A percentile compares a stretch with the other conserved stretches of the same genome.
Evolutionary conservation across 78 protist species (phyloP).

Genomic region (Dictyostelium purpureum): DNA sequence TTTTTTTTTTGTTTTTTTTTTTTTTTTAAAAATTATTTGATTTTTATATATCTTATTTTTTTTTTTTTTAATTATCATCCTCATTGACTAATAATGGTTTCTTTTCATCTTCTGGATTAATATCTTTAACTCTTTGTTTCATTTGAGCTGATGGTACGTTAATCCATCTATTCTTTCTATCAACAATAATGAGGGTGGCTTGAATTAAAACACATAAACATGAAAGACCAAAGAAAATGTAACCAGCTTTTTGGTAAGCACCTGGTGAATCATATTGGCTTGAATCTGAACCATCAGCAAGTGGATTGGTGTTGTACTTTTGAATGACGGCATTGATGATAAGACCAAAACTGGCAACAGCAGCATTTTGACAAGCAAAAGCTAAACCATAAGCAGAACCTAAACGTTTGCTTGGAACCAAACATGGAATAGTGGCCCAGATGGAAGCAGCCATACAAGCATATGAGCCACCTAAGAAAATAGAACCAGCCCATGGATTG

Average conservation of each 20-base stretch:
- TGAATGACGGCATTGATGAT: slow-evolving; percentile 31
- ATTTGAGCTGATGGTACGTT: slow-evolving; percentile 51
- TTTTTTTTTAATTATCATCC: not conserved
- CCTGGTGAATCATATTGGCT: not conserved
- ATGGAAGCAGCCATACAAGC: slow-evolving; percentile 67
- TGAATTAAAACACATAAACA: slow-evolving; percentile 6
- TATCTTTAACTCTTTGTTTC: slow-evolving; percentile 27
- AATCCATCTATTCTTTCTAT: slow-evolving; percentile 16
- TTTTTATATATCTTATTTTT: too few relatives aligned
- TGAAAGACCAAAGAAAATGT: slow-evolving; percentile 22
- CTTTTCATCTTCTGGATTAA: not conserved
- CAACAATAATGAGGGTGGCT: not conserved
- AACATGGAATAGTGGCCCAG: slow-evolving; percentile 66
- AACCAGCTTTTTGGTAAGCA: not conserved
- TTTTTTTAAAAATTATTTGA: too few relatives aligned
- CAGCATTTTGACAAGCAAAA: slow-evolving; percentile 76
- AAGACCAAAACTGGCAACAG: slow-evolving; percentile 27
- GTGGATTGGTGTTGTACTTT: not conserved
- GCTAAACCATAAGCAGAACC: slow-evolving; percentile 78
- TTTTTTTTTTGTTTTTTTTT: too few relatives aligned
- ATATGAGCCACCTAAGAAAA: slow-evolving; percentile 55
- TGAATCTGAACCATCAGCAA: too few relatives aligned
- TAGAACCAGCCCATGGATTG: slow-evolving; percentile 41
- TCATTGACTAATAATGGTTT: not conserved
- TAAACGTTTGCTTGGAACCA: slow-evolving; percentile 50